Percentiles rank a stretch among this genome's conserved stretches.
These are phyloP conservation scores for Thelephora terrestris DNA, from an alignment of 1,284 basidiomycete species.

Conservation along the genomic window DNA sequence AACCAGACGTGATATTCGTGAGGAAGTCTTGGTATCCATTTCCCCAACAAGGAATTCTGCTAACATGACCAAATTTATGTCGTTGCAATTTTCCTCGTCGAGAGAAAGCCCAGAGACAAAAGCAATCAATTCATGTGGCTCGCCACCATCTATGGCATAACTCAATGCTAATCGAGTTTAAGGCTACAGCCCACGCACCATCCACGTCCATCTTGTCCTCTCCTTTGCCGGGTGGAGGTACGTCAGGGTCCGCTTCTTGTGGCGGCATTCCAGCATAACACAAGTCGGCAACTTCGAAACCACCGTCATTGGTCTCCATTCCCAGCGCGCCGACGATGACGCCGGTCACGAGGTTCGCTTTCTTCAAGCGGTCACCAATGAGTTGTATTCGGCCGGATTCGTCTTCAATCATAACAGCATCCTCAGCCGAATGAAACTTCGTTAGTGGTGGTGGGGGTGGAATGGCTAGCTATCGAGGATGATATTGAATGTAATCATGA, in stretches of 20 bases:
- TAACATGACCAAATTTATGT: constrained; percentile 72
- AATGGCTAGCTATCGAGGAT: constrained; percentile 39
- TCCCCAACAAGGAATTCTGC: constrained; percentile 73
- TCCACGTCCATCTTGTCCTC: constrained; percentile 32
- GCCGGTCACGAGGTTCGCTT: constrained; percentile 71
- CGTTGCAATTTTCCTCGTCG: constrained; percentile 48
- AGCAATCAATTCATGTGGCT: constrained; percentile 67
- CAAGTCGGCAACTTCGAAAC: constrained; percentile 91
- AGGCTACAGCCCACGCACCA: constrained; percentile 19
- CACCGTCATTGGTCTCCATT: constrained; percentile 79
- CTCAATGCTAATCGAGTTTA: background rate
- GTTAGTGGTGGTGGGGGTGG: constrained; percentile 67
- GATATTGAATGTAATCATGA: background rate
- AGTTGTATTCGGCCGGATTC: constrained; percentile 88
- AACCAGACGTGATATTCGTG: constrained; percentile 72
- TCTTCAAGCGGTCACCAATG: constrained; percentile 58
- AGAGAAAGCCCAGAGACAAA: constrained; percentile 77
- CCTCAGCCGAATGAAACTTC: constrained; percentile 73
- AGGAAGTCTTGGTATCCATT: constrained; percentile 53
- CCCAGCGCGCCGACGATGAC: constrained; percentile 87
- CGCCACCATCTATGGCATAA: background rate
- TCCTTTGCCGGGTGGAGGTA: constrained; percentile 18
- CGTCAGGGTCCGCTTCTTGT: constrained; percentile 26
- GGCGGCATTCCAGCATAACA: constrained; percentile 80
- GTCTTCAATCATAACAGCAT: constrained; percentile 88